Evolutionary conservation across 208 protist species (phyloP), one percentile per base, ranked within the genome.

Genomic region (Wallacemonas sp.): DNA sequence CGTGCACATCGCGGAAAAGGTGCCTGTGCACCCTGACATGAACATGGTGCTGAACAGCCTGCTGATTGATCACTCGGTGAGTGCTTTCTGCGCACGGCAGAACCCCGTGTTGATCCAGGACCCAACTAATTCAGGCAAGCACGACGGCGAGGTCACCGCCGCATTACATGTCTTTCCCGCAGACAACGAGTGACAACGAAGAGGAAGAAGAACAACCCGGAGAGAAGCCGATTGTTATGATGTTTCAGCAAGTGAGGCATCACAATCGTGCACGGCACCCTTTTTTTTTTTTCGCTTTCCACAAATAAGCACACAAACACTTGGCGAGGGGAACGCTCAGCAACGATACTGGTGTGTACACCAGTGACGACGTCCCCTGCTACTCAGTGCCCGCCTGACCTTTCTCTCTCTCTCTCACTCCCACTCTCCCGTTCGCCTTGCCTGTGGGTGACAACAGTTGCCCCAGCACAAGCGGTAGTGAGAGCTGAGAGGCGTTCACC

Each of bases 1-100:
- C 50, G 61, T 83, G 21, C 73, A 79, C 67, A 42, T 91, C 38
- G 52, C 69, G 13, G 67, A 54, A n/a, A 21, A 39, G 52, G 66
- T 76, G 50, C 63, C 61, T 19, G 65, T 60, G 21, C 61, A 64
- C 37, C 75, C 77, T 30, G 67, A 76, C 2, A 57, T 29, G 6
- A 21, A 62, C 41, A 48, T 81, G 13, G 41, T 59, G 8, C 46
- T 65, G 22, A 71, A 76, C 39, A 44, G 58, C 0, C 68, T 65
- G 30, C 53, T 85, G 24, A 60, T 91, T 57, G 73, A 91, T 44
- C 67, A 85, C 26, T 73, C 79, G 15, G 41, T 65, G 27, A 91
- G 84, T 59, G 79, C 78, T 41, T 71, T 54, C 32, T 24, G 44
- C 60, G 50, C 50, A 3, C 50, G 50, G 4, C 55, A 44, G 19